These are phyloP conservation scores for Annulohypoxylon moriforme DNA, from an alignment of 495 filamentous ascomycete species.

Conservation along the genomic window DNA sequence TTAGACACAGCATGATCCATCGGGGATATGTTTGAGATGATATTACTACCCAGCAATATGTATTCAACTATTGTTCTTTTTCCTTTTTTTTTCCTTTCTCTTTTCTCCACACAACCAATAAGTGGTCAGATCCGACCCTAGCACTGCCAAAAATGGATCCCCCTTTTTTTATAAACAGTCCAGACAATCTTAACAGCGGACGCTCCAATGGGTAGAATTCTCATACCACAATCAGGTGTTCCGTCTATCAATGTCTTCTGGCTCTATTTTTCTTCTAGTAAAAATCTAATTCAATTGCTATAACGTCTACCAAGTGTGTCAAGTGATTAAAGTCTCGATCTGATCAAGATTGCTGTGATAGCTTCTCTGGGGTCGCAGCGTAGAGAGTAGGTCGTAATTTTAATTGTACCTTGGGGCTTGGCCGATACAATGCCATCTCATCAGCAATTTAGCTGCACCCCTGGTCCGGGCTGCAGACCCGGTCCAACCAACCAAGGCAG, in stretches of 20 bases:
- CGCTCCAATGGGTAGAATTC: neutral
- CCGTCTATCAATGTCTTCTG: neutral
- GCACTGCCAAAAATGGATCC: conserved; percentile 19
- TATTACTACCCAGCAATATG: neutral
- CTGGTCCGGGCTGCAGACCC: conserved; percentile 23
- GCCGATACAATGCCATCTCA: conserved; percentile 10
- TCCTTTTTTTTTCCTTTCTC: neutral
- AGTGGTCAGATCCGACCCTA: conserved; percentile 31
- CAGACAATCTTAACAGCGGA: neutral
- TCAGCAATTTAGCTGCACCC: conserved; percentile 33
- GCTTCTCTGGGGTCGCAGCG: neutral
- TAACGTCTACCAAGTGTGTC: neutral
- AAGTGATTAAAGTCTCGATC: neutral
- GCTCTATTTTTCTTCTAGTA: conserved; percentile 2
- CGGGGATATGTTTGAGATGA: conserved; percentile 14
- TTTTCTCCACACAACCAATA: conserved; percentile 23
- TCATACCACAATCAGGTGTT: conserved; percentile 8
- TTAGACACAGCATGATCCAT: conserved; percentile 14
- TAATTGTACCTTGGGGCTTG: conserved; percentile 20
- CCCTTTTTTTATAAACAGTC: conserved; percentile 15
- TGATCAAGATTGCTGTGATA: conserved; percentile 10
- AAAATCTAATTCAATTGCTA: neutral
- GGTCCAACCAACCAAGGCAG: conserved; percentile 36
- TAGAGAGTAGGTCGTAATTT: conserved; percentile 37
- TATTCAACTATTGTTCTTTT: conserved; percentile 13